Evolutionary conservation across 768 basidiomycete genomes (phyloP), one percentile per base, ranked within the genome.

Genomic region (Pisolithus microcarpus): DNA sequence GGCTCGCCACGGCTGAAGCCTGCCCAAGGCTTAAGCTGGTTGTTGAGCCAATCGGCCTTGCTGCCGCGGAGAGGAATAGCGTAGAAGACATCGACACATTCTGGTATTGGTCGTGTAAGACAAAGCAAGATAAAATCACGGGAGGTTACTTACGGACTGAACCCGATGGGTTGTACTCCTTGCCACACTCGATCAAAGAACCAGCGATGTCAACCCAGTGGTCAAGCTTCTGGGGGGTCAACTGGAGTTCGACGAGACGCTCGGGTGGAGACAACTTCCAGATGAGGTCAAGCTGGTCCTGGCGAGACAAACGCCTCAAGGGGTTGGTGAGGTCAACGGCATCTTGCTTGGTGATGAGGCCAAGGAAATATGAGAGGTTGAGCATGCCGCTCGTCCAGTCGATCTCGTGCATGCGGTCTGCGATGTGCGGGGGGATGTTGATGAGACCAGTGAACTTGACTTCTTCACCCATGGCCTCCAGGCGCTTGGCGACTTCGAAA

Each of bases 361-460:
- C 61, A 16, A 75, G 65, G 65, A 75, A 72, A 59, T 72, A 67
- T 48, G 66, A 62, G 34, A 75, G 61, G 56, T 72, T 74, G 49
- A 74, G 58, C 54, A 74, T 60, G 43, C 70, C 69, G 13, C 72
- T 65, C 23, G 68, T 60, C 71, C 71, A 74, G 43, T 63, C 60
- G 39, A 75, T 62, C 56, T 74, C 72, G 52, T 64, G 65, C 72
- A 75, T 69, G 19, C 71, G 67, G 52, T 70, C 67, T 16, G 70
- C 62, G 49, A 71, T 70, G 52, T 67, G 58, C 8, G 71, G 69
- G 2, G 69, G 69, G 4, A 70, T 58, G 49, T 72, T 69, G 55
- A 72, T 55, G 18, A 68, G 58, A 42, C 70, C 71, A 9, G 66
- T 52, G 60, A 64, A 71, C 0, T 61, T 61, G 13, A 70, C 67